These are phyloP conservation scores for Aspergillus panamensis DNA, from an alignment of 495 filamentous ascomycete genomes.

Conservation along the genomic window DNA sequence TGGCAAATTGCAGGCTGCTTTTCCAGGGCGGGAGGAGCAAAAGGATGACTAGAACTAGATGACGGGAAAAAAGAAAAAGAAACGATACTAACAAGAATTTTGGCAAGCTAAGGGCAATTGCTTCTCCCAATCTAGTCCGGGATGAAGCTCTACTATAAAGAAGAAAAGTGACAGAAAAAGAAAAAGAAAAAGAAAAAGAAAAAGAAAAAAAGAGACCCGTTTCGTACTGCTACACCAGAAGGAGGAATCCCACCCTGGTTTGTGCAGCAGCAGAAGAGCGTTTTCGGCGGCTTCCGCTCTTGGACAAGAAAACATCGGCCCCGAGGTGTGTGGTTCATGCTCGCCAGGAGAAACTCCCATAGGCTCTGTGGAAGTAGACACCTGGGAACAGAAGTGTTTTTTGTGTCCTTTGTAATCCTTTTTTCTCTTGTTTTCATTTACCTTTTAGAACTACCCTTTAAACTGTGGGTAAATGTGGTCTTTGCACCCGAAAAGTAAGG, in stretches of 20 bases:
- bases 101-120: not conserved
- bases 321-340: no score
- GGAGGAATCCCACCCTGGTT: conserved; percentile 7
- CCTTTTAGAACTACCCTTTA: not conserved
- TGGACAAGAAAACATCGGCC: conserved; percentile 16
- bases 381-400: not conserved
- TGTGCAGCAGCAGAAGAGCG: conserved; percentile 10
- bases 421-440: not conserved
- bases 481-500: conserved; percentile 1
- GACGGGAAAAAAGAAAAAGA: conserved; percentile 1
- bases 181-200: not conserved
- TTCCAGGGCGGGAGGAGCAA: conserved; percentile 4
- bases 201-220: conserved; percentile 7
- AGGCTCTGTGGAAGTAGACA: not conserved
- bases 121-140: not conserved
- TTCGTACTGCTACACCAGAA: conserved; percentile 7
- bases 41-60: not conserved
- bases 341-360: no score
- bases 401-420: not conserved
- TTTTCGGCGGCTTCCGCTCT: conserved; percentile 24
- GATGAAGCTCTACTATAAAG: not conserved
- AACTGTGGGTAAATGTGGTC: conserved; percentile 1
- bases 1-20: conserved; percentile 31
- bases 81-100: not conserved
- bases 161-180: not conserved